A percentile compares a stretch with the other conserved stretches of the same genome.
These are phyloP conservation scores for Cytospora piceae DNA, from an alignment of 2,329 filamentous ascomycete genomes.

Conservation along the genomic window DNA sequence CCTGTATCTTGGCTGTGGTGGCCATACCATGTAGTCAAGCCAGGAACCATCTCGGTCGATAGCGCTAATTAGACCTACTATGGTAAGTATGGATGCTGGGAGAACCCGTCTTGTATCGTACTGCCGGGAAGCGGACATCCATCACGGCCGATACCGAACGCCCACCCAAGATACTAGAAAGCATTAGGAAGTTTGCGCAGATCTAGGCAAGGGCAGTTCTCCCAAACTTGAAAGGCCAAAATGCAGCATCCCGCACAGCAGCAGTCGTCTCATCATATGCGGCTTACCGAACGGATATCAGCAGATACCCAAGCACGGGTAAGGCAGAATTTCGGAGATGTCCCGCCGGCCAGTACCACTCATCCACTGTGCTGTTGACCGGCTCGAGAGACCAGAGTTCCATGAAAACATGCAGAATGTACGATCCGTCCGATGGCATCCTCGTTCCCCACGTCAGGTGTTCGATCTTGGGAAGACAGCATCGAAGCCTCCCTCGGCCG, in stretches of 20 bases:
- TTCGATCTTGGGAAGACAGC: too few species aligned
- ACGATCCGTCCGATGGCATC: too few species aligned
- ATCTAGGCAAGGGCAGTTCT: not conserved
- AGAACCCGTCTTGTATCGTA: not conserved
- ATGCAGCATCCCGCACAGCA: slow-evolving; percentile 17
- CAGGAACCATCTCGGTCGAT: not conserved
- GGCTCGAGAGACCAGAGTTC: not conserved
- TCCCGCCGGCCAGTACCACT: not conserved
- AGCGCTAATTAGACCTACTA: not conserved
- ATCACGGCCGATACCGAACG: not conserved
- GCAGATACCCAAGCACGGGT: slow-evolving; percentile 10
- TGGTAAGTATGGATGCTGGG: not conserved
- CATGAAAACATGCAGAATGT: too few species aligned
- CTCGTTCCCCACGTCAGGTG: too few species aligned
- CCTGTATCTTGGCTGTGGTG: not conserved
- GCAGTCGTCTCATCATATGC: slow-evolving; percentile 18
- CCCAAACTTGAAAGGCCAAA: not conserved
- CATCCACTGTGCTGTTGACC: not conserved
- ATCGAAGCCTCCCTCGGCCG: too few species aligned
- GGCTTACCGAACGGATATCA: slow-evolving; percentile 8
- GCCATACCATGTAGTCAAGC: not conserved
- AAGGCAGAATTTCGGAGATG: not conserved
- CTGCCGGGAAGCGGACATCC: not conserved
- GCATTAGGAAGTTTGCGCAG: not conserved
- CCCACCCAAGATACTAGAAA: not conserved